Evolutionary conservation across 2,329 filamentous ascomycete genomes (phyloP).

Genomic region (Fusarium duplospermum): DNA sequence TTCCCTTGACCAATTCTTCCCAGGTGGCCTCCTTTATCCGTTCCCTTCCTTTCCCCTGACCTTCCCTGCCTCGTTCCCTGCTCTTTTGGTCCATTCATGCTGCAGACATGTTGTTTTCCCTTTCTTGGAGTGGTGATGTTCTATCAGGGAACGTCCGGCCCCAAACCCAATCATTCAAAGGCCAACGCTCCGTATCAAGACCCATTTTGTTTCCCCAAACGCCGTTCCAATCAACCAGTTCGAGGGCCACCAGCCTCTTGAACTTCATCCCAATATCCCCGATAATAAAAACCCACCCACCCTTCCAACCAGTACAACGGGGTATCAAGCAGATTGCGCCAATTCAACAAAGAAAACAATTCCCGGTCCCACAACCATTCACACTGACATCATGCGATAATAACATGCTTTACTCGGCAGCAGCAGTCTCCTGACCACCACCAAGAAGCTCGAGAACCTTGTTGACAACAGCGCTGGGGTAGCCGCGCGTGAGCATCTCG

Average conservation of each 20-base stretch:
- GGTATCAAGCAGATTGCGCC: slow-evolving; percentile 48
- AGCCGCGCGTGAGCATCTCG: slow-evolving; percentile 91
- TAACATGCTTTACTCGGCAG: slow-evolving; percentile 37
- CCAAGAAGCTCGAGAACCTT: slow-evolving; percentile 94
- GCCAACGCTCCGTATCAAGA: slow-evolving; percentile 38
- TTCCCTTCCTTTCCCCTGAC: slow-evolving; percentile 15
- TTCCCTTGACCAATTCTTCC: slow-evolving; percentile 31
- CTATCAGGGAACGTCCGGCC: slow-evolving; percentile 51
- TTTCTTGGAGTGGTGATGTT: slow-evolving; percentile 62
- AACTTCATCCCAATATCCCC: slow-evolving; percentile 33
- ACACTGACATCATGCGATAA: slow-evolving; percentile 8
- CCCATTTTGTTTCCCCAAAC: slow-evolving; percentile 44
- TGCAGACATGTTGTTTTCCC: slow-evolving; percentile 46
- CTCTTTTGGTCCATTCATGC: slow-evolving; percentile 41
- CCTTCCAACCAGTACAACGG: slow-evolving; percentile 42
- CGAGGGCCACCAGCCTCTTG: slow-evolving; percentile 34
- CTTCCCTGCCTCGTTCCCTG: slow-evolving; percentile 23
- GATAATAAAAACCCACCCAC: slow-evolving; percentile 25
- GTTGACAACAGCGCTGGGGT: slow-evolving; percentile 89
- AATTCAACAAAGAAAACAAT: slow-evolving; percentile 43
- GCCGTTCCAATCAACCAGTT: slow-evolving; percentile 40
- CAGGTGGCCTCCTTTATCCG: slow-evolving; percentile 21
- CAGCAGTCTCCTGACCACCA: slow-evolving; percentile 58
- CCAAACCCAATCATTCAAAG: slow-evolving; percentile 41
- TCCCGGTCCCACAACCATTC: slow-evolving; percentile 15